A percentile compares a stretch with the other conserved stretches of the same genome.
phyloP scores from a whole-genome alignment of 164 flowering plant genomes.

The Berberis vulgaris region DNA sequence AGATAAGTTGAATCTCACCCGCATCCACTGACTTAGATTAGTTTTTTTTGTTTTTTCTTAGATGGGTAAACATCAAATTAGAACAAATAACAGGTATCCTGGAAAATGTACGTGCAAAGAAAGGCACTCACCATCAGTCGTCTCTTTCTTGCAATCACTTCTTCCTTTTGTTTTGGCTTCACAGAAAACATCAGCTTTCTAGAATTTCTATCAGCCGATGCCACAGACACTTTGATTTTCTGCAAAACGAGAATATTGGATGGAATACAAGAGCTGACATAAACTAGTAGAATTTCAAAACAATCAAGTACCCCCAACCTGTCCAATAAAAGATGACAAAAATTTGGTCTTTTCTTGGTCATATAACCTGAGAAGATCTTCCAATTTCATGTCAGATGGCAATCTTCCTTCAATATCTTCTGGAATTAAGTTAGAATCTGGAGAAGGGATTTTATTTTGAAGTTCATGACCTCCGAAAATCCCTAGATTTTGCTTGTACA shows the following conservation, averaged over 20 bases:
- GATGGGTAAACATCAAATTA: background rate
- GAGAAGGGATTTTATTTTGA: conserved; percentile 19
- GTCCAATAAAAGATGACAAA: conserved; percentile 85
- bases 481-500: conserved; percentile 53
- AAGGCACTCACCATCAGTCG: conserved; percentile 59
- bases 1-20: no score
- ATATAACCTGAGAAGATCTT: conserved; percentile 71
- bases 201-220: conserved; percentile 60
- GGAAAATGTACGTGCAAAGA: background rate
- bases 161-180: conserved; percentile 53
- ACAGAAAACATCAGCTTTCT: conserved; percentile 70
- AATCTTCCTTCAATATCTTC: conserved; percentile 25
- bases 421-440: conserved; percentile 17
- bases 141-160: conserved; percentile 56
- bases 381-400: conserved; percentile 52
- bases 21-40: background rate
- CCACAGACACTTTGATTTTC: conserved; percentile 59
- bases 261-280: background rate
- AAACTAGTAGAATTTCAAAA: background rate
- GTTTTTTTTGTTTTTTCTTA: background rate
- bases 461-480: conserved; percentile 41
- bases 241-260: conserved; percentile 22
- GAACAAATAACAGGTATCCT: background rate
- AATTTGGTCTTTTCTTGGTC: conserved; percentile 74
- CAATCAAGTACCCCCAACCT: conserved; percentile 39